Conservation (phyloP, 139 green algal genomes). For the Eudorina sp. region DNA sequence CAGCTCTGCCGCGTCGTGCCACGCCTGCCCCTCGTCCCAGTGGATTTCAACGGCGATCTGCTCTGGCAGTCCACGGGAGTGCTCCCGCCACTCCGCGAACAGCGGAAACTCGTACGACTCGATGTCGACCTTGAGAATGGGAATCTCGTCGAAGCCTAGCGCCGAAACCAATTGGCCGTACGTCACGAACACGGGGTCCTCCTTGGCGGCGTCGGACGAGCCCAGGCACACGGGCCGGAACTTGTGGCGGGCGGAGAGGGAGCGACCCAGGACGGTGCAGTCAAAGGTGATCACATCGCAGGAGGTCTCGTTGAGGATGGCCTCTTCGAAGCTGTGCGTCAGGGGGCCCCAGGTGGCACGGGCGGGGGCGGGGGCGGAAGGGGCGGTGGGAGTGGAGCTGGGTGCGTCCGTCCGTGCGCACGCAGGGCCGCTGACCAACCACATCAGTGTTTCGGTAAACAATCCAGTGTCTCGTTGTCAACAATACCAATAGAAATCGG, state of each 20-base stretch:
- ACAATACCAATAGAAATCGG: too few species aligned
- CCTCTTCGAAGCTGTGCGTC: background rate
- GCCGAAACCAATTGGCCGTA: background rate
- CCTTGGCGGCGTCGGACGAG: background rate
- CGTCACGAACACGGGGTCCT: background rate
- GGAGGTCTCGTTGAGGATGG: background rate
- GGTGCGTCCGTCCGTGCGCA: too few species aligned
- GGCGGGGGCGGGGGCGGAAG: too few species aligned
- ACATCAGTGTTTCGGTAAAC: too few species aligned
- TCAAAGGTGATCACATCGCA: background rate
- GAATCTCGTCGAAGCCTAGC: background rate
- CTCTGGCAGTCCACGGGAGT: background rate
- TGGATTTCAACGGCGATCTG: background rate
- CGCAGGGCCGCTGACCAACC: too few species aligned
- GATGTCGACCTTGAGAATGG: slow-evolving; percentile 51
- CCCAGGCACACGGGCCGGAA: background rate
- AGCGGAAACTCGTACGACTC: slow-evolving; percentile 49
- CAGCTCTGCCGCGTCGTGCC: background rate
- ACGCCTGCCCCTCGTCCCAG: background rate
- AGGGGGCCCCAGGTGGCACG: too few species aligned
- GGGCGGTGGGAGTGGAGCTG: too few species aligned
- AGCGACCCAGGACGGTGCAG: background rate
- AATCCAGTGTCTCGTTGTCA: too few species aligned
- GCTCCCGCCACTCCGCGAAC: slow-evolving; percentile 2
- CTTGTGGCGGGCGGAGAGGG: background rate